Evolutionary conservation across 352 stramenopile genomes (phyloP), one percentile per base, ranked within the genome.

Genomic region (Phytophthora pluvialis): DNA sequence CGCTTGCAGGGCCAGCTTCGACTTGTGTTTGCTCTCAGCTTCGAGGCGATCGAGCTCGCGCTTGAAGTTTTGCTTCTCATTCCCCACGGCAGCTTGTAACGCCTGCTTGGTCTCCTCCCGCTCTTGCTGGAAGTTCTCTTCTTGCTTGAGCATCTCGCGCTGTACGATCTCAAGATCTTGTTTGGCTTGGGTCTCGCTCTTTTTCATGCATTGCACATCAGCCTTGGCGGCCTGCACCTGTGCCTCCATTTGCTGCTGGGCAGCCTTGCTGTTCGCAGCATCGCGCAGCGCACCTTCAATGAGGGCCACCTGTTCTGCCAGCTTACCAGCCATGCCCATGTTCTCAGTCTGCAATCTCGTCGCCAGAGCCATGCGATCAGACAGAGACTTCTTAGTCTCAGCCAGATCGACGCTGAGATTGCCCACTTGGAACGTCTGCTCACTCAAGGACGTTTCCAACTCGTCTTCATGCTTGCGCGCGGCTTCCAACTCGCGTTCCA

Each of bases 261-360:
- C 54, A 18, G 80, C 55, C 15, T 87, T 78, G 46, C 70, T 78
- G 15, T 67, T 60, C 1, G 73, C 61, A 18, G 79, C 82, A 16
- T 94, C 83, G 0, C 81, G 82, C 13, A 93, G 42, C 6, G 86
- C 83, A 28, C 72, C 75, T 57, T 94, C 86, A 46, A 94, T 88
- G 16, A 89, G 64, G 7, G 81, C 86, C 1, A 87, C 86, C 43
- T 93, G 84, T 53, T 94, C 86, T 7, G 86, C 86, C 49, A 93
- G 72, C 36, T 90, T 92, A 16, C 83, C 80, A n/a, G 86, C 83
- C 31, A 92, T 89, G 1, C 74, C 75, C 80, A 95, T 93, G 62
- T 96, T 94, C 50, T 96, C 88, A 1, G 84, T 92, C 56, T 95
- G 83, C 60, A 94, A 66, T 9, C 87, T 85, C 29, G 89, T 90